Percentiles rank a stretch among this genome's conserved stretches.
Conservation (phyloP, 192 early-diverging fungal species). For the Backusella parvicylindrica region DNA sequence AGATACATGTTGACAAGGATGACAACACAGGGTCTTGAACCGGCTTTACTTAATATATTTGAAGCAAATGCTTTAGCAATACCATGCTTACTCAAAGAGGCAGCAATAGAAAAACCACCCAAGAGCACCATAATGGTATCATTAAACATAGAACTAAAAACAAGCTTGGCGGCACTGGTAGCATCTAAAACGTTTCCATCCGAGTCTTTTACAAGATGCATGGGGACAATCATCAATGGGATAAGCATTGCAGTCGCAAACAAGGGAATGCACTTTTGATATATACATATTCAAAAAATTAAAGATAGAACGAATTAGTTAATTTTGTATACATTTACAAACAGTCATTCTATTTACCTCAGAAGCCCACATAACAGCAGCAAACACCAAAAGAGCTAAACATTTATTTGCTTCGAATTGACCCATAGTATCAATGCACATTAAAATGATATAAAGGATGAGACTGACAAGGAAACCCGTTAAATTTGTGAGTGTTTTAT, state of each 20-base stretch:
- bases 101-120: constrained; percentile 69
- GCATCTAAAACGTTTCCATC: constrained; percentile 30
- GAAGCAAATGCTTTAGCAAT: constrained; percentile 65
- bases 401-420: constrained; percentile 76
- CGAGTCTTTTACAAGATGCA: constrained; percentile 57
- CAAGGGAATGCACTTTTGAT: constrained; percentile 54
- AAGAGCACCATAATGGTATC: constrained; percentile 71
- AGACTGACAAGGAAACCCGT: constrained; percentile 46
- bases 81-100: constrained; percentile 65
- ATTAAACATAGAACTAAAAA: constrained; percentile 70
- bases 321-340: not conserved
- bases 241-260: constrained; percentile 67
- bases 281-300: not conserved
- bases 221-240: constrained; percentile 56
- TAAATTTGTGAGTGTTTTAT: not conserved
- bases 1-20: constrained; percentile 75
- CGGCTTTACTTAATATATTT: constrained; percentile 59
- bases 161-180: constrained; percentile 48
- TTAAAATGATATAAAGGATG: constrained; percentile 52
- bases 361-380: constrained; percentile 83
- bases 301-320: constrained; percentile 3
- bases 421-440: constrained; percentile 60
- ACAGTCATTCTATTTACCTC: constrained; percentile 41
- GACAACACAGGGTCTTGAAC: constrained; percentile 56
- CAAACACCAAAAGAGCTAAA: constrained; percentile 80